Conservation (phyloP, 208 protist genomes). For the Wallacemonas rigidus region DNA sequence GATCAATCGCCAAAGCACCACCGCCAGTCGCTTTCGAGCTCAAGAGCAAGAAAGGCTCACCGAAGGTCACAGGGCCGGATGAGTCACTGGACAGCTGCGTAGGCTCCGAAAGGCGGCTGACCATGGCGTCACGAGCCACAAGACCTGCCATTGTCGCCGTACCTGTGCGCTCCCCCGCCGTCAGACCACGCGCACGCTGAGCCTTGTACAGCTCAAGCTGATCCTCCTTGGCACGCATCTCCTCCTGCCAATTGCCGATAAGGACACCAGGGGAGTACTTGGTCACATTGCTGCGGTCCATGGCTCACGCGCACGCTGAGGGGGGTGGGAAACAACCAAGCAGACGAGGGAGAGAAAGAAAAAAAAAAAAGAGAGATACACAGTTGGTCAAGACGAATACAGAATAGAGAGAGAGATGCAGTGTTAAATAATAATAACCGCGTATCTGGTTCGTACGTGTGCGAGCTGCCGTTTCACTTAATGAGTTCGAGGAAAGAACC, state of each 20-base stretch:
- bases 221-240: slow-evolving; percentile 72
- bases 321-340: neutral
- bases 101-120: slow-evolving; percentile 31
- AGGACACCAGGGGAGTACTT: slow-evolving; percentile 84
- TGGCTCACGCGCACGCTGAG: slow-evolving; percentile 13
- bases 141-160: slow-evolving; percentile 8
- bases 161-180: slow-evolving; percentile 7
- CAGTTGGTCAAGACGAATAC: too few species aligned
- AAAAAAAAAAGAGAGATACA: neutral
- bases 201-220: slow-evolving; percentile 66
- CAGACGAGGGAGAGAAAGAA: slow-evolving; percentile 11
- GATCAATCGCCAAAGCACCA: slow-evolving; percentile 61
- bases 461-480: too few species aligned
- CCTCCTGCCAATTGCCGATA: slow-evolving; percentile 89
- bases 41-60: slow-evolving; percentile 50
- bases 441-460: too few species aligned
- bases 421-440: too few species aligned
- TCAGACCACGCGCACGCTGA: slow-evolving; percentile 18
- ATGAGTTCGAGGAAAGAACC: too few species aligned
- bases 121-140: slow-evolving; percentile 15
- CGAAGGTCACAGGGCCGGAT: slow-evolving; percentile 54
- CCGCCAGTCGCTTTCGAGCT: slow-evolving; percentile 37
- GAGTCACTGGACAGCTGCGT: slow-evolving; percentile 24
- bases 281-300: slow-evolving; percentile 39
- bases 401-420: too few species aligned